Base-by-base conservation (phyloP, 2,329 filamentous ascomycete species). In the Phoma sp. region DNA sequence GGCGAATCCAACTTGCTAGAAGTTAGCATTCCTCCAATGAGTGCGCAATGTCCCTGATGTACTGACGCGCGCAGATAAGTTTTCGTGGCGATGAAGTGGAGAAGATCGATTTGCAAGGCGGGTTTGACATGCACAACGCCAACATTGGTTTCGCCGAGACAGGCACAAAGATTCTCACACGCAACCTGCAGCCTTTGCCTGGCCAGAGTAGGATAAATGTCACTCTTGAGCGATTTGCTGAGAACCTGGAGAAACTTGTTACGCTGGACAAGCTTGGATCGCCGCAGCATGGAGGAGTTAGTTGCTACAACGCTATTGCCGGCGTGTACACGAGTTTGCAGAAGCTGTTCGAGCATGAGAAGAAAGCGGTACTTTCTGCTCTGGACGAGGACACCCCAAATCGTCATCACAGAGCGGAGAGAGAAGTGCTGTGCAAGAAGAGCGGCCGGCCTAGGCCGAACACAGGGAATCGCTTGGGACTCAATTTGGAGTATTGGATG, bases 401-500 rank as follows among this genome's bases (percentile, higher is more conserved):
- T 29, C 59, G 62, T 2, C 80, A 83, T 27, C 75, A 79, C n/a
- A 78, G 74, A 35, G 71, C 87, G 9, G 79, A 81, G 38, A 76
- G 81, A n/a, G 76, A 82, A 45, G 86, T 85, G 41, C 82, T 91
- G 73, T 91, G 89, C 69, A 84, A 83, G 52, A 85, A 82, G 59
- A 88, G 89, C 68, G 90, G 90, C 2, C 81, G 81, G 27, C 90
- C 90, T 0, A 77, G 82, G 27, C 89, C 93, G 83, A 89, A 95
- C 73, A 82, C 82, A 11, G 80, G 85, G 45, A 82, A 82, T 22
- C 83, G 82, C 44, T 77, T 93, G 24, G 91, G 91, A 1, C 76
- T 93, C 51, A 85, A 83, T 43, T 65, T 95, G 35, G 88, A 91
- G 60, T 96, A 93, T 71, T 95, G 90, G 90, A 87, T 85, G 71